Evolutionary conservation across 495 filamentous ascomycete genomes (phyloP).

Genomic region (Tetracladium marchalianum): DNA sequence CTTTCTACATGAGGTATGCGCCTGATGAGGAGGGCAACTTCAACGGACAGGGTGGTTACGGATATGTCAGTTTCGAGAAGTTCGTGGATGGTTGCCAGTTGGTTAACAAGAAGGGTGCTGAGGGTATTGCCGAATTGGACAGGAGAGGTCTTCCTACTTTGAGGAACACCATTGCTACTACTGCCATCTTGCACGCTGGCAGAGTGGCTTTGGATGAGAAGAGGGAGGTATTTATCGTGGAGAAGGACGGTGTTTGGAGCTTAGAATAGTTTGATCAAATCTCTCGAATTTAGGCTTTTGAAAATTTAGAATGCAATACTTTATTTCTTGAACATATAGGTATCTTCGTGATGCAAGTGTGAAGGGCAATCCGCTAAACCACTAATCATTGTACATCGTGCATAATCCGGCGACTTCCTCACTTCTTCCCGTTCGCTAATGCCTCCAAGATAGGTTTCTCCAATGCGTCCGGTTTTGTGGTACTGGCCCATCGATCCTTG

Average conservation of each 20-base stretch:
- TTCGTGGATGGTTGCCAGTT: constrained; percentile 76
- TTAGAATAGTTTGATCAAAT: constrained; percentile 41
- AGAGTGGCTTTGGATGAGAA: constrained; percentile 72
- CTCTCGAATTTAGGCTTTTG: no score
- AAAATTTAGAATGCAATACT: no score
- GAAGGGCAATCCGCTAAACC: not conserved
- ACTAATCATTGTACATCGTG: constrained; percentile 1
- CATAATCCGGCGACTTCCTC: constrained; percentile 19
- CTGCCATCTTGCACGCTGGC: constrained; percentile 83
- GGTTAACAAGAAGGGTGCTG: constrained; percentile 59
- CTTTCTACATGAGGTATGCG: constrained; percentile 95
- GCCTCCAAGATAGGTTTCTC: constrained; percentile 66
- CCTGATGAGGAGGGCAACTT: constrained; percentile 95
- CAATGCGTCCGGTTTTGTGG: constrained; percentile 73
- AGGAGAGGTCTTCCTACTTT: constrained; percentile 73
- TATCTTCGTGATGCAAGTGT: no score
- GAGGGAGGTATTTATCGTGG: constrained; percentile 61
- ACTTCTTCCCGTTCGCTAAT: constrained; percentile 31
- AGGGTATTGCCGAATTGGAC: constrained; percentile 67
- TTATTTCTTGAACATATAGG: no score
- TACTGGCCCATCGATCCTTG: constrained; percentile 69
- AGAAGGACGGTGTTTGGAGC: constrained; percentile 54
- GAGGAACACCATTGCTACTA: constrained; percentile 81
- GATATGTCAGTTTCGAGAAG: constrained; percentile 91
- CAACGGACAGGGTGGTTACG: constrained; percentile 80